Evolutionary conservation across 805 yeast genomes (phyloP).

Genomic region (Komagataella populi): DNA sequence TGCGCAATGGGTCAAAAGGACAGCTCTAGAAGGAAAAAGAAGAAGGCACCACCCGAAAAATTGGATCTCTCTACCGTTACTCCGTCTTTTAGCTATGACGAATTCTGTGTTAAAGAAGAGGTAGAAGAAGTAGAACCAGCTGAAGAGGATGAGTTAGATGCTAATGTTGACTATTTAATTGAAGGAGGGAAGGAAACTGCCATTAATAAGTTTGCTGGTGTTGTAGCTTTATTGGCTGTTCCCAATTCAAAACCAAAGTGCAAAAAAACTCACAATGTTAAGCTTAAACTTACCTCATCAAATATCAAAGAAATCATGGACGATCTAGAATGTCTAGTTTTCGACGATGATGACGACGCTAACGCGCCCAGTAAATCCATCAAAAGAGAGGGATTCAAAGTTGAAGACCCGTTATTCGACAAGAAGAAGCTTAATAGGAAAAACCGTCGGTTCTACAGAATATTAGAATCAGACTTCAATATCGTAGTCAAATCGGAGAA

Average conservation of each 20-base stretch:
- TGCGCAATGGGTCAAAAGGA: not conserved
- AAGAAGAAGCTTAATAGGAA: not conserved
- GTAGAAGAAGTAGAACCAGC: not conserved
- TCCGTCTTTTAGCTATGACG: not conserved
- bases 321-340: not conserved
- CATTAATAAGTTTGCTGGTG: not conserved
- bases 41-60: not conserved
- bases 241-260: not conserved
- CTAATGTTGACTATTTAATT: not conserved
- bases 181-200: not conserved
- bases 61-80: not conserved
- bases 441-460: not conserved
- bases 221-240: not conserved
- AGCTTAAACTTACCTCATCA: not conserved
- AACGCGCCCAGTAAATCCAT: no score
- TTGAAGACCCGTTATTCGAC: not conserved
- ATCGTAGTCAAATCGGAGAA: not conserved
- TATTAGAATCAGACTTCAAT: not conserved
- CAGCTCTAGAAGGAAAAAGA: not conserved
- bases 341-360: not conserved
- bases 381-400: not conserved
- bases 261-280: not conserved
- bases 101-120: not conserved
- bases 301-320: not conserved
- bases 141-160: not conserved